Base-by-base conservation (phyloP, 2,329 filamentous ascomycete genomes). In the Didymella arachidicola region DNA sequence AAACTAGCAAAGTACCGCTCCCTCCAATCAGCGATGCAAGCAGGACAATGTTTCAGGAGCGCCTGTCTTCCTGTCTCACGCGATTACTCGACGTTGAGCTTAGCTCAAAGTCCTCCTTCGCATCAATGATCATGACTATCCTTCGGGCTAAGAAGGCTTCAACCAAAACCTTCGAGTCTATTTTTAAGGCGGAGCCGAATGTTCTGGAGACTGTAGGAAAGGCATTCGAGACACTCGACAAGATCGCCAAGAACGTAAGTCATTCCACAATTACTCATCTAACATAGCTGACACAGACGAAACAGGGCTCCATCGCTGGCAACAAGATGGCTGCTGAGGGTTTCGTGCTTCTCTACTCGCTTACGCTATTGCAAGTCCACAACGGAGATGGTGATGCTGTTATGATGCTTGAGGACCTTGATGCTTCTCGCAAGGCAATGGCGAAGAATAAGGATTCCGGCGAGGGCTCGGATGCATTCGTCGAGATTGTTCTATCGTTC, bases 401-500 rank as follows among this genome's bases (percentile, higher is more conserved):
- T 22, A 88, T 89, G 47, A 89, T 95, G 61, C 80, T 97, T 8
- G 86, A 90, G 53, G 94, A 97, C 67, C 82, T 97, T n/a, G 86
- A 89, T 64, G 82, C 89, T 59, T 93, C 90, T 74, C 89, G 89
- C 59, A 83, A 90, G 82, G 86, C 62, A 78, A 85, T 72, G 73
- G 85, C 69, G 70, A 86, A 67, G 77, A 80, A 55, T 1, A 59
- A 71, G 62, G 44, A 72, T 65, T 59, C 68, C 55, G 49, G 57
- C 5, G 65, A 72, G 30, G 69, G 63, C 10, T 67, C 69, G 25
- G 66, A 75, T 52, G 65, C 69, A 4, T 90, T 92, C 0, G 87
- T 97, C 2, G 95, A 98, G 71, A 90, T 98, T 50, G 78, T 99
- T 7, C 82, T 98, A n/a, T 91, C 92, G 51, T 92, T 98, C 79